phyloP scores from a whole-genome alignment of 306 rosid species.

The Albizia julibrissin region DNA sequence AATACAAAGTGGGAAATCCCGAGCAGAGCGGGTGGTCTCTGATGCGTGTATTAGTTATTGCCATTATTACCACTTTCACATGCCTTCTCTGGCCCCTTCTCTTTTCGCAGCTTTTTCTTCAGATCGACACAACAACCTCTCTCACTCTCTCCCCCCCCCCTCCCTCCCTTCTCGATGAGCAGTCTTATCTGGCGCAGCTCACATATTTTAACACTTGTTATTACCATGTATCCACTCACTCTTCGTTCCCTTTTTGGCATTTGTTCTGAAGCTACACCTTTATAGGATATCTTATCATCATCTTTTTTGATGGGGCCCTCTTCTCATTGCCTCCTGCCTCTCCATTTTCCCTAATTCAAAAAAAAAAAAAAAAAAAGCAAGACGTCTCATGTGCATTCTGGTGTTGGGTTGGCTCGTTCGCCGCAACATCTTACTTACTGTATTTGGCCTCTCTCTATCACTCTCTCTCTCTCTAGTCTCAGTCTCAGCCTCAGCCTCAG shows the following conservation, averaged over 20 bases:
- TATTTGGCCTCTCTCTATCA: neutral
- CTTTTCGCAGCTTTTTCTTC: constrained; percentile 14
- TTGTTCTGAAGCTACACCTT: neutral
- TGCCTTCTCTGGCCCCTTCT: constrained; percentile 56
- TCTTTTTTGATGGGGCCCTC: constrained; percentile 12
- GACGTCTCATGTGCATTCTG: neutral
- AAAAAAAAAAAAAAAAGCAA: neutral
- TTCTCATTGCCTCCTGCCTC: neutral
- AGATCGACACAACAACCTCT: neutral
- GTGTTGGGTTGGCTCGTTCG: neutral
- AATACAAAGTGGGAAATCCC: constrained; percentile 10
- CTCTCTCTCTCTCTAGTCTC: too few species aligned
- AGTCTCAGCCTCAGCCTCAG: neutral
- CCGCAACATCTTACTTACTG: constrained; percentile 33
- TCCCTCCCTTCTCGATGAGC: neutral
- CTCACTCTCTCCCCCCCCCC: neutral
- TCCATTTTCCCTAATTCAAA: neutral
- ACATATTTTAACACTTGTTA: neutral
- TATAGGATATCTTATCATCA: neutral
- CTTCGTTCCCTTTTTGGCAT: neutral
- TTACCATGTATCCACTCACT: neutral
- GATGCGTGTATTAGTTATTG: neutral
- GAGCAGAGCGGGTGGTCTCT: constrained; percentile 54
- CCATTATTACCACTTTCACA: constrained; percentile 39
- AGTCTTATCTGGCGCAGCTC: neutral